A percentile compares a stretch with the other conserved stretches of the same genome.
These are phyloP conservation scores for Coccomyxa sp. DNA, from an alignment of 139 green algal genomes.

Conservation along the genomic window DNA sequence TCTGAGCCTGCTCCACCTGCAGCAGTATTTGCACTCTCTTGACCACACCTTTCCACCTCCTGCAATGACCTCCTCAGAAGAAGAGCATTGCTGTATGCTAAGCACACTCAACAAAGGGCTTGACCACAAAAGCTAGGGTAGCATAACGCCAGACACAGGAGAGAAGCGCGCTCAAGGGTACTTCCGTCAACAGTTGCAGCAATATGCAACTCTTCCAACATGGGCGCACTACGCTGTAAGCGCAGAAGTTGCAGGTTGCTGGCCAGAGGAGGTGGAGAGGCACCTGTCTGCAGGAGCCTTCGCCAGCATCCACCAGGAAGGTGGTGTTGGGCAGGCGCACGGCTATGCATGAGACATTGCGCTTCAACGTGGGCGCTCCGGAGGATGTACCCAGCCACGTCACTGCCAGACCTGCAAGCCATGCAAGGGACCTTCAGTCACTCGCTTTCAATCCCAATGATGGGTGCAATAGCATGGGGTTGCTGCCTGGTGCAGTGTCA, in stretches of 20 bases:
- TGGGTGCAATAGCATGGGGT: no score
- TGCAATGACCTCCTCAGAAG: no score
- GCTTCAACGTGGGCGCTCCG: slow-evolving; percentile 55
- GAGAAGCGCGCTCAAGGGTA: no score
- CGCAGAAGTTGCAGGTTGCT: no score
- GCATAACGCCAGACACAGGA: background rate
- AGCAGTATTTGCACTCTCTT: no score
- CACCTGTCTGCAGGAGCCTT: slow-evolving; percentile 78
- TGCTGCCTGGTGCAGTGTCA: no score
- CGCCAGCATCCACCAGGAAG: slow-evolving; percentile 86
- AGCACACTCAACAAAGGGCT: background rate
- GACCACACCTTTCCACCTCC: no score
- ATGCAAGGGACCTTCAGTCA: background rate
- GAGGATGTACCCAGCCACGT: slow-evolving; percentile 87
- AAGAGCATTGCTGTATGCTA: no score
- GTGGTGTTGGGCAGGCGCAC: slow-evolving; percentile 35
- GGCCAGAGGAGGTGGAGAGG: no score
- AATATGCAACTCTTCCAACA: no score
- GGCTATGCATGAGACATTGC: slow-evolving; percentile 83
- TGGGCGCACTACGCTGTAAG: no score
- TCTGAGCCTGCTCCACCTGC: background rate
- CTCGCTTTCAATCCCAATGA: background rate
- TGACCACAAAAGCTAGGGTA: background rate
- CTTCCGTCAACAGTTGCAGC: no score
- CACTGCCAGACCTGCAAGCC: slow-evolving; percentile 52